Conservation (phyloP, 1,139 yeast species). For the Protomyces lactucae-debilis region DNA sequence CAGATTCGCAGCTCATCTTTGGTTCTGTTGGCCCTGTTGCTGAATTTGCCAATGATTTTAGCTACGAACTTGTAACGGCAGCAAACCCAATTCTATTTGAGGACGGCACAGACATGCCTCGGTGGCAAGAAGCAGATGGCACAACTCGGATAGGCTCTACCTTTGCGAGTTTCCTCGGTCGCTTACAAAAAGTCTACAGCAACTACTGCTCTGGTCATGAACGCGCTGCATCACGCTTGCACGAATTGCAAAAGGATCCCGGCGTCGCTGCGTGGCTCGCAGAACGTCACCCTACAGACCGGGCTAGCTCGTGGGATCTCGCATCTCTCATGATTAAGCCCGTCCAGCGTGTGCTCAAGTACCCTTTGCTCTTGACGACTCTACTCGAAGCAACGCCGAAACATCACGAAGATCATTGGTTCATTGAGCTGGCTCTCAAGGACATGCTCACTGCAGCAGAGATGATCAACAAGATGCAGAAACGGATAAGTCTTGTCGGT, state of each 20-base stretch:
- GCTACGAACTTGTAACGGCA: not conserved
- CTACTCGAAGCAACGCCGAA: constrained; percentile 36
- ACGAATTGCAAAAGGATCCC: constrained; percentile 31
- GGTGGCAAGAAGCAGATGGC: constrained; percentile 7
- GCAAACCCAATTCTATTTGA: constrained; percentile 6
- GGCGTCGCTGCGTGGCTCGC: constrained; percentile 38
- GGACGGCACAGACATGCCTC: not conserved
- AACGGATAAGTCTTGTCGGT: constrained; percentile 22
- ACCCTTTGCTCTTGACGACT: constrained; percentile 40
- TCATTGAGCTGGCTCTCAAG: constrained; percentile 36
- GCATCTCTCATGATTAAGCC: constrained; percentile 45
- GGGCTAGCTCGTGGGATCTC: constrained; percentile 44
- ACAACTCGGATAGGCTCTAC: constrained; percentile 20
- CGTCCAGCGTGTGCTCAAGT: constrained; percentile 44
- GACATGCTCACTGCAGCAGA: constrained; percentile 36
- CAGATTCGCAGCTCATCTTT: constrained; percentile 14
- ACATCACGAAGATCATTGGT: constrained; percentile 38
- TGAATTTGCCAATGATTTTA: constrained; percentile 16
- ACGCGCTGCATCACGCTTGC: constrained; percentile 18
- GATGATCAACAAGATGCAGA: constrained; percentile 36
- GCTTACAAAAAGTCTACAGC: constrained; percentile 27
- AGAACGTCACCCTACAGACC: constrained; percentile 31
- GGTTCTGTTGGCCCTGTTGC: constrained; percentile 17
- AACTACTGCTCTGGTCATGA: constrained; percentile 29
- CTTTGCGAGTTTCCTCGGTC: constrained; percentile 21